Base-by-base conservation (phyloP, 148 eudicot genomes). In the Silene conica region DNA sequence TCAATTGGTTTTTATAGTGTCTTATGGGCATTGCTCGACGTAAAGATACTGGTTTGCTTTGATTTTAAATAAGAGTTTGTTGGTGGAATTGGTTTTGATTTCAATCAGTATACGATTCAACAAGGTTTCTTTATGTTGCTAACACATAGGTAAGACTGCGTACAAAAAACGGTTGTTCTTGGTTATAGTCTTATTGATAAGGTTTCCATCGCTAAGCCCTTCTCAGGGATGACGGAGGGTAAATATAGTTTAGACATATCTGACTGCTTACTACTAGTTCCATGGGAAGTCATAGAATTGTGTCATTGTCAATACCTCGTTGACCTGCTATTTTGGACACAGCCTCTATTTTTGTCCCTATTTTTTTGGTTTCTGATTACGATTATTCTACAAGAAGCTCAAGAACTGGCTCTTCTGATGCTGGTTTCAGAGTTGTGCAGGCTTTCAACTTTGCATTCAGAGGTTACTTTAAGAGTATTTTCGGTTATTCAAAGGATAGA, bases 391-490 rank as follows among this genome's bases (percentile, higher is more conserved):
- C 22, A n/a, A 70, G 67, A 71, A 43, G 26, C 54, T 58, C 28
- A 57, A 38, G 69, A 79, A 63, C 3, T 64, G 54, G 65, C 43
- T 71, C 65, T 56, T 70, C 64, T 79, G 80, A 79, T 71, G 60
- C 61, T 41, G 20, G 59, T 69, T 34, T 60, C 79, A 68, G 45
- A 66, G 73, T 81, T 81, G 60, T 73, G 65, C 78, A 96, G 99
- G 97, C 99, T 78, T 92, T 89, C 86, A 96, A 92, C 85, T 96
- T 96, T 79, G 99, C 99, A 70, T 95, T 95, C 83, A 92, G 88
- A 87, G 99, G 97, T 77, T 94, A 94, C 83, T 94, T 82, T 85
- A 95, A 89, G 83, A 80, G 83, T 77, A 48, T 87, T 7, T 86
- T 96, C 79, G 92, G 89, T 79, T 73, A 75, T 70, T 92, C 99